Evolutionary conservation across 441 rosid genomes (phyloP).

Genomic region (Geranium incanum): DNA sequence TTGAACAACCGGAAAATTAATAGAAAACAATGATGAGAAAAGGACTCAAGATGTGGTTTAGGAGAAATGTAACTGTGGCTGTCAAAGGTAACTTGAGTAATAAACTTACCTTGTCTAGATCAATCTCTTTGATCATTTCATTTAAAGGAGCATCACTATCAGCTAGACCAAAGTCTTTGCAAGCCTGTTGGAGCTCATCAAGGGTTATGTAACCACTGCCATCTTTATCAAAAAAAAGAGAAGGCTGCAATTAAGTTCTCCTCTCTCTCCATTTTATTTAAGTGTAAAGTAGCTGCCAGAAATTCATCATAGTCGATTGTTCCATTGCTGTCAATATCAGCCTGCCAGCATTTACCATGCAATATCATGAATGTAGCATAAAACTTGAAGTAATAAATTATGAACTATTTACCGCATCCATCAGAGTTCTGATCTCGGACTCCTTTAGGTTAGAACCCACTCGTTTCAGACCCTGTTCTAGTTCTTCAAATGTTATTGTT

Average conservation of each 20-base stretch:
- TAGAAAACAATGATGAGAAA: too few species aligned
- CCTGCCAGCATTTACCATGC: conserved; percentile 36
- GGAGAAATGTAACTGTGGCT: too few species aligned
- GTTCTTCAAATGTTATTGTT: conserved; percentile 76
- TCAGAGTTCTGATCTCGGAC: conserved; percentile 55
- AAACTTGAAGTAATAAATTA: conserved; percentile 5
- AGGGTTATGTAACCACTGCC: conserved; percentile 87
- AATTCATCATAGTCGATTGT: conserved; percentile 89
- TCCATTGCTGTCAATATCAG: conserved; percentile 86
- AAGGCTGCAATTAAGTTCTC: conserved; percentile 81
- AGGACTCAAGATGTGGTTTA: too few species aligned
- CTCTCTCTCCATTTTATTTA: conserved; percentile 74
- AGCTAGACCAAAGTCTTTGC: conserved; percentile 61
- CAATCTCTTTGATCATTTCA: conserved; percentile 70
- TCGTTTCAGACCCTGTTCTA: conserved; percentile 66
- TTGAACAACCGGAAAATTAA: not conserved
- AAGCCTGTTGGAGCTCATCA: conserved; percentile 85
- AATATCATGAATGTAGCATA: not conserved
- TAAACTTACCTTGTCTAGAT: conserved; percentile 61
- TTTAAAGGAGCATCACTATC: conserved; percentile 43
- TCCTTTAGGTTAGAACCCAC: conserved; percentile 74
- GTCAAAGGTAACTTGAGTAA: not conserved
- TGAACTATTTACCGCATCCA: conserved; percentile 71
- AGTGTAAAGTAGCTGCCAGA: conserved; percentile 87
- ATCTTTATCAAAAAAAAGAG: conserved; percentile 76